Evolutionary conservation across 805 yeast genomes (phyloP).

Genomic region (Suhomyces xylopsoci): DNA sequence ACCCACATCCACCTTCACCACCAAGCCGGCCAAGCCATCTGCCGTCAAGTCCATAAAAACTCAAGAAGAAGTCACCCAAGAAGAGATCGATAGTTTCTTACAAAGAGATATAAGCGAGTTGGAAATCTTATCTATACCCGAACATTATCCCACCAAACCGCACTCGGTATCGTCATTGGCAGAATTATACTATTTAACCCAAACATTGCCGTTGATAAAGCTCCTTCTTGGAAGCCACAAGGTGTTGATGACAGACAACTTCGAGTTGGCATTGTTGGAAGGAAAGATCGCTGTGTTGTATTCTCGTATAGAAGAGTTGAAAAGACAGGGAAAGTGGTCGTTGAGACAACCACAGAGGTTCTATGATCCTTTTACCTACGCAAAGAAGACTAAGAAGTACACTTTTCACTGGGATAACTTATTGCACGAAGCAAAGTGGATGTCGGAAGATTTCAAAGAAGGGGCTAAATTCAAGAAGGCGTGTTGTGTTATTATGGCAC

Average conservation of each 20-base stretch:
- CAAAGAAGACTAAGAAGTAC: slow-evolving; percentile 22
- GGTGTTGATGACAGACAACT: slow-evolving; percentile 78
- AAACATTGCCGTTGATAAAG: slow-evolving; percentile 80
- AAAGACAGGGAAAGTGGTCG: slow-evolving; percentile 86
- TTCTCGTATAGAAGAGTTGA: slow-evolving; percentile 87
- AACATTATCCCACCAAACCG: slow-evolving; percentile 38
- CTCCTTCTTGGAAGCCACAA: slow-evolving; percentile 84
- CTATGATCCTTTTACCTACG: slow-evolving; percentile 57
- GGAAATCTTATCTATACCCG: slow-evolving; percentile 40
- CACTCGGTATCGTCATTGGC: slow-evolving; percentile 61
- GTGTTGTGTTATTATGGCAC: slow-evolving; percentile 66
- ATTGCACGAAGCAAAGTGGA: slow-evolving; percentile 78
- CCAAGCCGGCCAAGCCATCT: slow-evolving; percentile 4
- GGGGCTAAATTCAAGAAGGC: slow-evolving; percentile 66
- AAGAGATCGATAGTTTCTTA: slow-evolving; percentile 21
- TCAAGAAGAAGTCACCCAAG: slow-evolving; percentile 19
- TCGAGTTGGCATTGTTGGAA: slow-evolving; percentile 80
- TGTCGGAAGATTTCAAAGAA: slow-evolving; percentile 75
- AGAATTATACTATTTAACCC: slow-evolving; percentile 82
- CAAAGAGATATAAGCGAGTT: slow-evolving; percentile 26
- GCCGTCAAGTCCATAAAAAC: slow-evolving; percentile 15
- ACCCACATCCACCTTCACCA: not conserved
- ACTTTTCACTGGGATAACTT: slow-evolving; percentile 70
- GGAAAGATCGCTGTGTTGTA: slow-evolving; percentile 88
- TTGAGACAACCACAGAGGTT: slow-evolving; percentile 76